These are phyloP conservation scores for Phytophthora pseudosyringae DNA, from an alignment of 352 stramenopile species.

Conservation along the genomic window DNA sequence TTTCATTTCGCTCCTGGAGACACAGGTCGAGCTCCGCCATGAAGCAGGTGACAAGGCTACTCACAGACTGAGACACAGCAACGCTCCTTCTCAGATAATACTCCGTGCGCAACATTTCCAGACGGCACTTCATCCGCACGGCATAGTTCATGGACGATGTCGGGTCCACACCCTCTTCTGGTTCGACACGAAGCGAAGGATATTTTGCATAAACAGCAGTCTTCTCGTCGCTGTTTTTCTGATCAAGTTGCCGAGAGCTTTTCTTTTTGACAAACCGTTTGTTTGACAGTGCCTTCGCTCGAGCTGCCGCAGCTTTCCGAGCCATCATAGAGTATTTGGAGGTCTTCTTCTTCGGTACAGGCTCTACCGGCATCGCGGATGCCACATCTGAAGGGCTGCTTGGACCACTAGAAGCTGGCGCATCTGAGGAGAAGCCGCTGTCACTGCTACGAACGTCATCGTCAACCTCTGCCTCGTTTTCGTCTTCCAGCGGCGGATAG, in stretches of 20 bases:
- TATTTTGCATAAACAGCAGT: constrained; percentile 59
- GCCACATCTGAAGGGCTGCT: constrained; percentile 25
- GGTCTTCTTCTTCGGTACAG: constrained; percentile 28
- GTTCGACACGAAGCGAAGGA: constrained; percentile 66
- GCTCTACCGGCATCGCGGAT: constrained; percentile 20
- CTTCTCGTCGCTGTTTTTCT: constrained; percentile 52
- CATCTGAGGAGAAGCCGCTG: constrained; percentile 26
- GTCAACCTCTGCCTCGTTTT: constrained; percentile 48
- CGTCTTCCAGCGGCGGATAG: constrained; percentile 59
- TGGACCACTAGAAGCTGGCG: constrained; percentile 11
- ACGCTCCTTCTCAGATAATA: constrained; percentile 89
- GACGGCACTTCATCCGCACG: constrained; percentile 62
- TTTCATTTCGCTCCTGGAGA: constrained; percentile 60
- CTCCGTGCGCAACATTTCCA: constrained; percentile 79
- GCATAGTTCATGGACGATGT: constrained; percentile 64
- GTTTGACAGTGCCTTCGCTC: constrained; percentile 53
- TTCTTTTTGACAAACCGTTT: constrained; percentile 56
- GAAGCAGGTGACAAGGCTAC: constrained; percentile 83
- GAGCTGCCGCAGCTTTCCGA: constrained; percentile 64
- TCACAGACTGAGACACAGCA: constrained; percentile 83
- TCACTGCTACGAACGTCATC: constrained; percentile 40
- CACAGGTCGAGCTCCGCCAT: constrained; percentile 79
- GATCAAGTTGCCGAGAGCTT: constrained; percentile 45
- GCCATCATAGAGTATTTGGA: constrained; percentile 72
- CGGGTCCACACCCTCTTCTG: constrained; percentile 60